Evolutionary conservation across 352 stramenopile genomes (phyloP), one percentile per base, ranked within the genome.

Genomic region (Plasmopara muralis): DNA sequence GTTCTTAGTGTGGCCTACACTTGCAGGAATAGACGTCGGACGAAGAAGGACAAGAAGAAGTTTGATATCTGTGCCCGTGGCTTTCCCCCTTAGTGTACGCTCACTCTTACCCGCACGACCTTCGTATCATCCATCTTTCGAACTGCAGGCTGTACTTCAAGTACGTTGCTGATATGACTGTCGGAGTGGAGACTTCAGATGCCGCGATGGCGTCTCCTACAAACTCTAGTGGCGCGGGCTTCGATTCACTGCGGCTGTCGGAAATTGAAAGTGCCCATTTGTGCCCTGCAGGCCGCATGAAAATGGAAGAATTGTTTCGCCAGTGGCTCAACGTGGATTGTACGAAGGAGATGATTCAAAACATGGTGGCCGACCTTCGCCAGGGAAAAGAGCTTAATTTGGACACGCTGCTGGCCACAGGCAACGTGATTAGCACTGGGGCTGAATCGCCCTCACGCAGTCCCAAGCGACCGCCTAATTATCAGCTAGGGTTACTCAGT

Each of bases 231-330:
- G 58, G 50, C 33, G 68, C 62, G 20, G 66, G 59, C 35, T 64
- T 64, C 18, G 74, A 86, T 33, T 68, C 72, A 41, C 64, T 89
- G 29, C 79, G 79, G 25, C 67, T 91, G 57, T 87, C 81, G 39
- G 81, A 91, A 64, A 89, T 91, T 52, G 81, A 91, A 58, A 87
- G 67, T 50, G 77, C 81, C 43, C 77, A 90, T 40, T 38, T 88
- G 60, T 93, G 77, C 45, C 78, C 78, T 4, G 87, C 77, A 14
- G 83, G 74, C 4, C 74, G 83, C 47, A 78, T 88, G 68, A 93
- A 93, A 66, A 90, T 93, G 83, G 83, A 93, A 58, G 80, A 93
- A 50, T 68, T 93, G 4, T 93, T 91, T 52, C 77, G 80, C 28
- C 78, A 89, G 58, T 93, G 81, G 80, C 77, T 93, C n/a, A 90